Evolutionary conservation across 257 asterid genomes (phyloP), one percentile per base, ranked within the genome.

Genomic region (Capsicum pubescens): DNA sequence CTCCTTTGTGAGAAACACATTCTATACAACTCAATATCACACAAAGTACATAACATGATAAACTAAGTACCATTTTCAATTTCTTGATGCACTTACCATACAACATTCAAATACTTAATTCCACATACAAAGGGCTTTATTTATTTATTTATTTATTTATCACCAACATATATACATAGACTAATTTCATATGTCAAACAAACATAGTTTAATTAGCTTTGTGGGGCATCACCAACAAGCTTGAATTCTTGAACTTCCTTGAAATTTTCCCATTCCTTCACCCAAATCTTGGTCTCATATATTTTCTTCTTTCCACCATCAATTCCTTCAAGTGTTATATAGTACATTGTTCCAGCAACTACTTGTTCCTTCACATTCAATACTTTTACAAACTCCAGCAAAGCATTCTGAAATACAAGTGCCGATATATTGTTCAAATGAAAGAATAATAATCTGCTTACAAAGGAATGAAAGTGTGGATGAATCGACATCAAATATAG

Each of bases 191-290:
- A 59, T n/a, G 1, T 5, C 12, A 72, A 72, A 11, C 32, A 39
- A 26, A 26, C 1, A 35, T 35, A 35, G 21, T 44, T 44, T 55
- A 50, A 50, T 50, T 9, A 79, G 69, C 83, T 13, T 4, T 57
- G 7, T 15, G 50, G 16, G 14, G 50, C 48, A 66, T 71, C 72
- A 14, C 54, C 76, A 83, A 72, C 2, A 13, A 12, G 54, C 82
- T 72, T 58, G 52, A 83, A 83, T 74, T 83, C 64, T 42, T 58
- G 56, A 58, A 83, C 67, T 68, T 83, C 74, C 56, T 83, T 83
- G 82, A 83, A 42, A 13, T 83, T 16, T 54, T 54, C 42, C 86
- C 86, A 83, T 71, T 50, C 77, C 39, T 74, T 72, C 19, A 83
- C 77, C 85, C 82, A 72, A 9, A 83, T 48, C 74, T 32, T 57